A percentile compares a stretch with the other conserved stretches of the same genome.
phyloP scores from a whole-genome alignment of 2,329 filamentous ascomycete genomes.

The Magnaporthales sp. region DNA sequence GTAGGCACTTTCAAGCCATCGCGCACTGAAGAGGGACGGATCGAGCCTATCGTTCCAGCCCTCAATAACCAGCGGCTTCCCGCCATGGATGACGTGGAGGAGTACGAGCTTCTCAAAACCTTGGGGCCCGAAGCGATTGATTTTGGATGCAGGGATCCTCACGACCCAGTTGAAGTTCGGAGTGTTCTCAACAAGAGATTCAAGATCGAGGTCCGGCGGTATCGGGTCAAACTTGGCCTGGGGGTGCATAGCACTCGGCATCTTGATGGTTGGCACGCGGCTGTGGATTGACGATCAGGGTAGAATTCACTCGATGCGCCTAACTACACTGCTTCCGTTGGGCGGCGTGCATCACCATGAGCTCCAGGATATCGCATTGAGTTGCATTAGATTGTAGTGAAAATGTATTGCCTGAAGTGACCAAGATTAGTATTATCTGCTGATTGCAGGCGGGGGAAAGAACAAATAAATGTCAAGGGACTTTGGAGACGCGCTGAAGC shows the following conservation, averaged over 20 bases:
- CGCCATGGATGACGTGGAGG: conserved; percentile 74
- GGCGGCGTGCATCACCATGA: neutral
- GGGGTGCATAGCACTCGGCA: conserved; percentile 68
- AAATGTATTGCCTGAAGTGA: no score
- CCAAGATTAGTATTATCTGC: neutral
- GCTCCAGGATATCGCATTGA: neutral
- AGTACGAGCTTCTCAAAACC: conserved; percentile 80
- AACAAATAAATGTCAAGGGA: neutral
- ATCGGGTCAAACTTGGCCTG: conserved; percentile 90
- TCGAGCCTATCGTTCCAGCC: conserved; percentile 75
- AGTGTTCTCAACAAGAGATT: conserved; percentile 64
- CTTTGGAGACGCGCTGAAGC: neutral
- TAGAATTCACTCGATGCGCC: neutral
- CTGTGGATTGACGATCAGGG: neutral
- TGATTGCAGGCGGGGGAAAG: neutral
- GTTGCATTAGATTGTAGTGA: no score
- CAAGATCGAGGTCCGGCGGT: conserved; percentile 73
- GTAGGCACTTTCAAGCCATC: conserved; percentile 73
- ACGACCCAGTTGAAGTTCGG: conserved; percentile 83
- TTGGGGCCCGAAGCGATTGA: conserved; percentile 66
- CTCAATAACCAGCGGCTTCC: conserved; percentile 84
- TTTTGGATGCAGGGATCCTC: conserved; percentile 69
- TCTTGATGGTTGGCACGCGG: conserved; percentile 28
- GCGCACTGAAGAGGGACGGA: conserved; percentile 65
- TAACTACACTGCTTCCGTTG: neutral